phyloP scores from a whole-genome alignment of 2,329 filamentous ascomycete species.

The Diplodia sapinea region DNA sequence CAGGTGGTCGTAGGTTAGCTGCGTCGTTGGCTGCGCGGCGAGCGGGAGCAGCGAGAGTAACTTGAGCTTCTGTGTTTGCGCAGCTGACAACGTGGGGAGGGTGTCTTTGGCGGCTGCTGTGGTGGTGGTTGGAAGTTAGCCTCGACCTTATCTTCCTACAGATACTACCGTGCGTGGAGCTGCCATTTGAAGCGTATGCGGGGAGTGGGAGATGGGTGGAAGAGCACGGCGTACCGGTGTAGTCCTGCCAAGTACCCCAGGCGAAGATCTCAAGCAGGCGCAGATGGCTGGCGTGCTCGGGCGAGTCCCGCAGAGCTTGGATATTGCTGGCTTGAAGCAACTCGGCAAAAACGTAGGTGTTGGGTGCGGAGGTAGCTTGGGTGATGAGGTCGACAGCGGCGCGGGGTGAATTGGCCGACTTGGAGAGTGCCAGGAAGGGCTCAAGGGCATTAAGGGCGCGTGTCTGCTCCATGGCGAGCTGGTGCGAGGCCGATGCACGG shows the following conservation, averaged over 20 bases:
- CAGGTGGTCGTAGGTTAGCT: slow-evolving; percentile 74
- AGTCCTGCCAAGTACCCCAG: slow-evolving; percentile 85
- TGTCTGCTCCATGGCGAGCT: slow-evolving; percentile 71
- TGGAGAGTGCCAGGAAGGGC: slow-evolving; percentile 89
- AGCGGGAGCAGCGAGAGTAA: slow-evolving; percentile 88
- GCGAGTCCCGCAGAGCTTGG: slow-evolving; percentile 69
- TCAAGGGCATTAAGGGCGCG: slow-evolving; percentile 67
- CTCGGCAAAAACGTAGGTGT: slow-evolving; percentile 92
- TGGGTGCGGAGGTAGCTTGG: slow-evolving; percentile 85
- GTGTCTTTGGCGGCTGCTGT: slow-evolving; percentile 51
- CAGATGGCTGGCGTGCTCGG: slow-evolving; percentile 69
- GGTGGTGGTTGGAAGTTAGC: slow-evolving; percentile 35
- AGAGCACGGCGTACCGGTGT: slow-evolving; percentile 59
- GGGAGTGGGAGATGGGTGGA: background rate
- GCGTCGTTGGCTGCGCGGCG: slow-evolving; percentile 64
- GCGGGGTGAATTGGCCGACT: slow-evolving; percentile 81
- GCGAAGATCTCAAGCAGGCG: slow-evolving; percentile 86
- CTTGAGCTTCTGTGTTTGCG: slow-evolving; percentile 83
- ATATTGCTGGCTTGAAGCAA: slow-evolving; percentile 83
- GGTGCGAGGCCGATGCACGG: background rate
- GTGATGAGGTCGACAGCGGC: slow-evolving; percentile 84
- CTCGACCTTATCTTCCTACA: background rate
- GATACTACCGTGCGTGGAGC: too few species aligned
- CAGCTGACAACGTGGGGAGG: slow-evolving; percentile 73
- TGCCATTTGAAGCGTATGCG: background rate